Conservation (phyloP, 768 basidiomycete species). For the Mrakia blollopis region DNA sequence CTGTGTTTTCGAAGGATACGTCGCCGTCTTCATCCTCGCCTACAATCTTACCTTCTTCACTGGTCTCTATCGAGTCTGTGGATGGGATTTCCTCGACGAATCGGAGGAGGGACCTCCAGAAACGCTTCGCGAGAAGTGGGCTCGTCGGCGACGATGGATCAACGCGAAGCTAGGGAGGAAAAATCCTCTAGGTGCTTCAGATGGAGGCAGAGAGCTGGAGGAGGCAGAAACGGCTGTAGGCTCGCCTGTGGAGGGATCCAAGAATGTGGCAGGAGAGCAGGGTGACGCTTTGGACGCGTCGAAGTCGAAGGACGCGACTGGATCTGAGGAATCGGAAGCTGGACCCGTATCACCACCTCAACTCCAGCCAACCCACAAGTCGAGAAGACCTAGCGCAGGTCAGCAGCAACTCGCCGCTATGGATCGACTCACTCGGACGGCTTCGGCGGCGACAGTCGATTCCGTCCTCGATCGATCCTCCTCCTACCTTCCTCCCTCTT, state of each 20-base stretch:
- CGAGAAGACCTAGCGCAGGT: neutral
- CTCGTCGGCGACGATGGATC: conserved; percentile 11
- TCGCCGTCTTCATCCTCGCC: conserved; percentile 49
- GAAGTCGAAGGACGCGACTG: neutral
- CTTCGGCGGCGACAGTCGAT: conserved; percentile 1
- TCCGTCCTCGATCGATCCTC: conserved; percentile 9
- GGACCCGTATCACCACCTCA: neutral
- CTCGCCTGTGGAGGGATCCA: neutral
- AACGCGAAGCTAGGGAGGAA: neutral
- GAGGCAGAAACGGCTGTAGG: neutral
- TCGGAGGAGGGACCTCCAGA: conserved; percentile 21
- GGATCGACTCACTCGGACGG: neutral
- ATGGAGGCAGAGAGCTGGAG: neutral
- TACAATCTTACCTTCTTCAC: conserved; percentile 48
- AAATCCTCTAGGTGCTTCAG: neutral
- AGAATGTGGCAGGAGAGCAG: neutral
- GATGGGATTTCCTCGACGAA: conserved; percentile 42
- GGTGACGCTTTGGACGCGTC: no score
- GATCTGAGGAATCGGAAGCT: neutral
- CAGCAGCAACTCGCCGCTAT: neutral
- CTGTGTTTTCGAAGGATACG: conserved; percentile 34
- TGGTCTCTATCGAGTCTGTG: conserved; percentile 45
- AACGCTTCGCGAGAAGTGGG: conserved; percentile 36
- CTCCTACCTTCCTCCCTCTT: neutral
- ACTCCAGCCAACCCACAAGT: neutral